Evolutionary conservation across 441 rosid species (phyloP), one percentile per base, ranked within the genome.

Genomic region (Populus hybrid): DNA sequence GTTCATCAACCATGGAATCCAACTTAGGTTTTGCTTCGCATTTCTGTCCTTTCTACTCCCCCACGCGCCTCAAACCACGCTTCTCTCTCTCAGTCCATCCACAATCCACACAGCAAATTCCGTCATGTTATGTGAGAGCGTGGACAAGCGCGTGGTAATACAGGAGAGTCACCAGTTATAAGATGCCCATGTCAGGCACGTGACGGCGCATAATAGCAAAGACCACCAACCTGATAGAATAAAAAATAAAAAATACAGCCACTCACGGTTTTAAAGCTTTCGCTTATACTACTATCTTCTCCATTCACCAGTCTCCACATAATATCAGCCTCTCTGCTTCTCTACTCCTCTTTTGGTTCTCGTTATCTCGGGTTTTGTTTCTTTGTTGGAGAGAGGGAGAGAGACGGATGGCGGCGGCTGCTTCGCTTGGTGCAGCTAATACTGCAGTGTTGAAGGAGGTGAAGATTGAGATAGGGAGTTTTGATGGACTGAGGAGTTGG

Each of bases 351-450:
- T 29, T 6, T 12, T 66, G 16, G 10, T 36, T 28, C 9, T 69
- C 0, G 6, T 9, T 20, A 6, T 61, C 20, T 16, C 12, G 40
- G 40, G 12, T 26, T 12, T 35, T 16, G 6, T 70, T 40, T 35
- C 59, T 74, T 16, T 18, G 61, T 59, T 20, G 23, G 63, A 0
- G 23, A 7, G 63, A 7, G 63, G 1, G 59, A 50, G 20, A 4
- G 59, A 4, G 89, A 96, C 33, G 5, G 72, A 53, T 64, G 50
- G 72, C 66, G 38, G 42, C 87, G 91, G 68, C 92, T 84, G 74
- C 97, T 81, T 69, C 93, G 80, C 84, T 90, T 67, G 90, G 91
- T 73, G 88, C 94, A 76, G 84, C 89, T 45, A 80, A 88, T 18
- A 61, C 88, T 50, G 85, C 82, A 26, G 76, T 80, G 26, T 69